phyloP scores from a whole-genome alignment of 208 protist species.

The Trypanosoma congolense region DNA sequence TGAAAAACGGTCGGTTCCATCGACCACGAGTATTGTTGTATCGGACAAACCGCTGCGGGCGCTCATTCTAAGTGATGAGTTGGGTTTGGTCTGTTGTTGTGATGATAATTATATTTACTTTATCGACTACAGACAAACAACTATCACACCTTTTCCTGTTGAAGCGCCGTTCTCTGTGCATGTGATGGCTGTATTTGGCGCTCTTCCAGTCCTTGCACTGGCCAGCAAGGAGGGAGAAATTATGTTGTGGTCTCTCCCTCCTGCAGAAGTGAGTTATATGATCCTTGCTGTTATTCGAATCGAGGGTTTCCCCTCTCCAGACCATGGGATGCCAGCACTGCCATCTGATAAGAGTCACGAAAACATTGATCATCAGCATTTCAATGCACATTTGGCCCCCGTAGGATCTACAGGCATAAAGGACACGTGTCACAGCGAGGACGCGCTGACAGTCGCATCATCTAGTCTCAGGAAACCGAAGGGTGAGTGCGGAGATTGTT shows the following conservation, averaged over 20 bases:
- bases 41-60: constrained; percentile 20
- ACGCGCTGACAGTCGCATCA: neutral
- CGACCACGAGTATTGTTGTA: constrained; percentile 1
- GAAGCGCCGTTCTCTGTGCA: neutral
- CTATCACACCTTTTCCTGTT: constrained; percentile 1
- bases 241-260: constrained; percentile 50
- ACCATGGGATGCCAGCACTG: neutral
- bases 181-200: constrained; percentile 34
- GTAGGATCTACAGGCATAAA: neutral
- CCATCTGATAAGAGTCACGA: neutral
- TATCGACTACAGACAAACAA: constrained; percentile 42
- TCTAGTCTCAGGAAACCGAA: neutral
- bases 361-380: neutral
- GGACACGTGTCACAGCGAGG: neutral
- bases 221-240: constrained; percentile 39
- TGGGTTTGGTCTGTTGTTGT: constrained; percentile 45
- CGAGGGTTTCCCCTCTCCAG: neutral
- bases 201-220: constrained; percentile 35
- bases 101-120: constrained; percentile 33
- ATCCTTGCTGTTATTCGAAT: constrained; percentile 21
- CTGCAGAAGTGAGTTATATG: constrained; percentile 32
- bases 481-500: neutral
- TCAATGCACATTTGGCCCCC: neutral
- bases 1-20: constrained; percentile 10
- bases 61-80: constrained; percentile 49